Percentiles rank a stretch among this genome's conserved stretches.
These are phyloP conservation scores for Calonectria fujianensis DNA, from an alignment of 2,329 filamentous ascomycete genomes.

Conservation along the genomic window DNA sequence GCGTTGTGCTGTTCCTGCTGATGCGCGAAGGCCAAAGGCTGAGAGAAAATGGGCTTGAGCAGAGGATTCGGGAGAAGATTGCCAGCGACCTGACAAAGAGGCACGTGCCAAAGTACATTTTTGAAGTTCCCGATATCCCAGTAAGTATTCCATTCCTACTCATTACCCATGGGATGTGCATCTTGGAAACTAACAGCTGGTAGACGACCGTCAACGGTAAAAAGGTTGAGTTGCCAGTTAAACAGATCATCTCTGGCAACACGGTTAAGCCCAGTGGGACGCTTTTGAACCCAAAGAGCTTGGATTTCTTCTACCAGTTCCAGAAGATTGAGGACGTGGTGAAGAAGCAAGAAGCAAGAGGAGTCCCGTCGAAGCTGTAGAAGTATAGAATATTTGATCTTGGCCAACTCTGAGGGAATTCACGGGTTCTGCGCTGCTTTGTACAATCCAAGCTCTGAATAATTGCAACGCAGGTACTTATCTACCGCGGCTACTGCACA, in stretches of 20 bases:
- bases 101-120: conserved; percentile 86
- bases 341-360: conserved; percentile 43
- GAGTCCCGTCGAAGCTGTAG: conserved; percentile 57
- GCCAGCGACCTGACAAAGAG: conserved; percentile 79
- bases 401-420: not conserved
- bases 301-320: conserved; percentile 88
- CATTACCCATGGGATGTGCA: too few relatives aligned
- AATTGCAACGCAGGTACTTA: too few relatives aligned
- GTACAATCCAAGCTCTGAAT: not conserved
- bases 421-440: not conserved
- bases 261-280: conserved; percentile 85
- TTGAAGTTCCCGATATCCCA: conserved; percentile 87
- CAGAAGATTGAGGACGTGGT: conserved; percentile 60
- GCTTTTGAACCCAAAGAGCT: conserved; percentile 83
- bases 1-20: conserved; percentile 73
- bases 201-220: conserved; percentile 89
- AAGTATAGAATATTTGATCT: not conserved
- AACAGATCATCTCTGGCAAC: conserved; percentile 87
- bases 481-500: too few relatives aligned
- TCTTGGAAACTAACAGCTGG: not conserved
- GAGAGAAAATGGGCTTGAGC: conserved; percentile 69
- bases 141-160: conserved; percentile 67
- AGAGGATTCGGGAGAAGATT: conserved; percentile 79
- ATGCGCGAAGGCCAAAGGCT: conserved; percentile 76
- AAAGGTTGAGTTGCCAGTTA: conserved; percentile 89